Conservation (phyloP, 139 green algal genomes). For the Closterium sp. region DNA sequence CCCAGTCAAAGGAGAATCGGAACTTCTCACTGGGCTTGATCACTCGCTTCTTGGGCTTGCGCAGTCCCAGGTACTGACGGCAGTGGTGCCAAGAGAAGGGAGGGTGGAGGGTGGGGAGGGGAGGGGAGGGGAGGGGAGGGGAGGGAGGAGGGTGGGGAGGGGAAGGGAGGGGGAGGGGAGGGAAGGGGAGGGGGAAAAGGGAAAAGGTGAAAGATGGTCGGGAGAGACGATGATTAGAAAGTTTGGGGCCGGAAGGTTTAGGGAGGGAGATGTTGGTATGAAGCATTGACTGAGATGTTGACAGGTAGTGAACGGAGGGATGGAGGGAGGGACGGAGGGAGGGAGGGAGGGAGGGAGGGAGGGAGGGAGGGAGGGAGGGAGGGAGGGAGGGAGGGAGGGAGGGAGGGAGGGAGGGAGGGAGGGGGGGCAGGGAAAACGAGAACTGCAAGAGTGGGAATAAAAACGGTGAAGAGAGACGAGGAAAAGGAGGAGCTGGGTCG, state of each 20-base stretch:
- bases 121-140: neutral
- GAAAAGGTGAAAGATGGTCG: neutral
- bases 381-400: neutral
- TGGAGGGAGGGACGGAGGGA: neutral
- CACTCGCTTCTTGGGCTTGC: slow-evolving; percentile 76
- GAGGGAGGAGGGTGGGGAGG: neutral
- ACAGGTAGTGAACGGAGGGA: neutral
- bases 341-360: neutral
- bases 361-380: neutral
- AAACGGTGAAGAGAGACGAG: too few relatives aligned
- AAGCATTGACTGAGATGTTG: neutral
- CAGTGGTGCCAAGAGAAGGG: neutral
- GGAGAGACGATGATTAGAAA: neutral
- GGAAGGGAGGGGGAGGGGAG: neutral
- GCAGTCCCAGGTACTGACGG: slow-evolving; percentile 79
- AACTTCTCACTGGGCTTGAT: slow-evolving; percentile 87
- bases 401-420: neutral
- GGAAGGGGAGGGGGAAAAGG: neutral
- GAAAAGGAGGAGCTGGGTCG: too few relatives aligned
- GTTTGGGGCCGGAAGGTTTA: too few relatives aligned
- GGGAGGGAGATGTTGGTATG: too few relatives aligned
- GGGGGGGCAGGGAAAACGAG: neutral
- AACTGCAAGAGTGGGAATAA: neutral
- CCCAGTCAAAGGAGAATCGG: slow-evolving; percentile 97
- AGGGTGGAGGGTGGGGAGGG: neutral